Evolutionary conservation across 345 rosid species (phyloP).

Genomic region (Adansonia digitata): DNA sequence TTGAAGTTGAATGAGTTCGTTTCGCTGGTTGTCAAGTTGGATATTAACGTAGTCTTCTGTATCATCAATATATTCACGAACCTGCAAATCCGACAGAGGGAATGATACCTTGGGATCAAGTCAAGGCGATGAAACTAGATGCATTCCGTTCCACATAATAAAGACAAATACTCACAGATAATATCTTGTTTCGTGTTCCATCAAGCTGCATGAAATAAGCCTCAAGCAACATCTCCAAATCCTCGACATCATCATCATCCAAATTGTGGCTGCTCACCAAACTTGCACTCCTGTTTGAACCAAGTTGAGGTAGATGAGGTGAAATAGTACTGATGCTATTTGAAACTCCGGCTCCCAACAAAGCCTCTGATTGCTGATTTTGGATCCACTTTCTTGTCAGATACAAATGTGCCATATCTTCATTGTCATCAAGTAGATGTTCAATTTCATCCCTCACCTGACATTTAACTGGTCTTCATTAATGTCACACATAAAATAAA

Average conservation of each 20-base stretch:
- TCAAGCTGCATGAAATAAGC: conserved; percentile 96
- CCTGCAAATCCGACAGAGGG: conserved; percentile 33
- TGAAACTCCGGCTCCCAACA: conserved; percentile 40
- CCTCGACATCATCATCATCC: conserved; percentile 72
- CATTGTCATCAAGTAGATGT: conserved; percentile 79
- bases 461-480: background rate
- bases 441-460: conserved; percentile 94
- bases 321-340: conserved; percentile 32
- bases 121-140: background rate
- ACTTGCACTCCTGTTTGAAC: conserved; percentile 66
- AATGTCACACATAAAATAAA: background rate
- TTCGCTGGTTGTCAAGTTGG: conserved; percentile 85
- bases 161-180: conserved; percentile 53
- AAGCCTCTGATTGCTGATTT: conserved; percentile 66
- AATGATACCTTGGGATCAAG: background rate
- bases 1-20: conserved; percentile 85
- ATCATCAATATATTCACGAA: conserved; percentile 90
- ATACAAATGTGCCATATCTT: conserved; percentile 85
- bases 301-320: conserved; percentile 34
- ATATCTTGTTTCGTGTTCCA: conserved; percentile 87
- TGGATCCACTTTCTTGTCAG: conserved; percentile 78
- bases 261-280: conserved; percentile 41
- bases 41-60: conserved; percentile 93
- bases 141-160: background rate
- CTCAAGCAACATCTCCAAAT: conserved; percentile 87